Evolutionary conservation across 2,329 filamentous ascomycete species (phyloP), one percentile per base, ranked within the genome.

Genomic region (Sporothrix globosa): DNA sequence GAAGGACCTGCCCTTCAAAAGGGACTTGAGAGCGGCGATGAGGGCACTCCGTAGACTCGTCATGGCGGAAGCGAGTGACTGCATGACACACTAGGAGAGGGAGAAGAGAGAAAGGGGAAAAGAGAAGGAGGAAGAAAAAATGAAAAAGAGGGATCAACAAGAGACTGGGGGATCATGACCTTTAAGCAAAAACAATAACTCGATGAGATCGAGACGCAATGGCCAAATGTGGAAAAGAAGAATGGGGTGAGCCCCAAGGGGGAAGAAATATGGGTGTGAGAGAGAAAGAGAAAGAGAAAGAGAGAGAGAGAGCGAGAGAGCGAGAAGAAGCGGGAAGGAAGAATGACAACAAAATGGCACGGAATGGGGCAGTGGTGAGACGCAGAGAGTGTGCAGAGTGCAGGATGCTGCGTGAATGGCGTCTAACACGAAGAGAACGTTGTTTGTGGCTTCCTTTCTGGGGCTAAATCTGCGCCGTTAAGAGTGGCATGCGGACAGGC

Each of bases 1-100:
- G 72, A 89, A 79, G 66, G 86, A 87, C 79, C 86, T 88, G 74
- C 87, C 87, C 67, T 84, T 82, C 66, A 88, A 80, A 69, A 90
- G 81, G 75, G 85, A 87, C 80, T 84, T 87, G 77, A 88, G 79
- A 72, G 85, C 86, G 73, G 85, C 81, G 72, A 86, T 75, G 75
- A 90, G 79, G 63, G 83, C 82, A 78, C 84, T 84, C 74, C 83
- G 85, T 75, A 90, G 80, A 67, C 82, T 83, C 77, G 83, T 81
- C 87, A 89, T 90, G 78, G 83, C 82, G 82, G 81, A 81, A 83
- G 82, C 80, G 83, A 87, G 79, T 75, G 83, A 80, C 80, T 81
- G 83, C 83, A 84, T 82, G 79, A 79, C 78, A 34, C 46, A 54
- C 44, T 9, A 69, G 41, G n/a, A 67, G 14, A 30, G 21, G n/a